These are phyloP conservation scores for Dimocarpus longan DNA, from an alignment of 345 rosid species.

Conservation along the genomic window DNA sequence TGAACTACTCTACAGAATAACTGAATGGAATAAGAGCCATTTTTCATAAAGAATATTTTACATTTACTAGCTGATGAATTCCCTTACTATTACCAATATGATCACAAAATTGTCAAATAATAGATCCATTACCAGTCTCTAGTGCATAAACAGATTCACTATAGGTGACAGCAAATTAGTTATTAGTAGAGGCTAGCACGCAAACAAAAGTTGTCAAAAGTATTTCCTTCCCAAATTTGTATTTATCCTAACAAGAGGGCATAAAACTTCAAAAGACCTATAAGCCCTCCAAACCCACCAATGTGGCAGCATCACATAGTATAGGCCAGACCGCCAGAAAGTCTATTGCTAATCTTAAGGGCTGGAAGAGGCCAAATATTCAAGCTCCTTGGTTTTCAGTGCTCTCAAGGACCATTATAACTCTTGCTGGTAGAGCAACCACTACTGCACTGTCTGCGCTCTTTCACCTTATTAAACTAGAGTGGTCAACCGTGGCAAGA, in stretches of 20 bases:
- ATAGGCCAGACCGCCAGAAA: neutral
- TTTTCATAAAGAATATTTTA: neutral
- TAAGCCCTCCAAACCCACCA: neutral
- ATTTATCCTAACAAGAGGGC: neutral
- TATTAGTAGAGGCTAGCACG: neutral
- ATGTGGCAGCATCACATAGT: neutral
- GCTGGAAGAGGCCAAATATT: neutral
- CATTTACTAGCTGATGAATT: neutral
- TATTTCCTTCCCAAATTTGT: neutral
- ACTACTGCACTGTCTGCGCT: neutral
- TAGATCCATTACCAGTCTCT: neutral
- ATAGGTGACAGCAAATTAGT: neutral
- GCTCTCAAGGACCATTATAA: neutral
- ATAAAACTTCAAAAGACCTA: neutral
- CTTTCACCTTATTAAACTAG: conserved; percentile 3
- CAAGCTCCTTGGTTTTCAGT: neutral
- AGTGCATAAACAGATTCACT: neutral
- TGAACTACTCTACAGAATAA: neutral
- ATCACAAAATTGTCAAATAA: neutral
- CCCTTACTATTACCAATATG: neutral
- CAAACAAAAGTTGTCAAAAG: neutral
- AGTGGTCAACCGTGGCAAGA: neutral
- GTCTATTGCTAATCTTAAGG: neutral
- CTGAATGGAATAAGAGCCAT: neutral
- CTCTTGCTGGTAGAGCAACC: neutral